Percentiles rank a stretch among this genome's conserved stretches.
Evolutionary conservation across 2,329 filamentous ascomycete species (phyloP).

Genomic region (Arthrobotrys pseudoclavata): DNA sequence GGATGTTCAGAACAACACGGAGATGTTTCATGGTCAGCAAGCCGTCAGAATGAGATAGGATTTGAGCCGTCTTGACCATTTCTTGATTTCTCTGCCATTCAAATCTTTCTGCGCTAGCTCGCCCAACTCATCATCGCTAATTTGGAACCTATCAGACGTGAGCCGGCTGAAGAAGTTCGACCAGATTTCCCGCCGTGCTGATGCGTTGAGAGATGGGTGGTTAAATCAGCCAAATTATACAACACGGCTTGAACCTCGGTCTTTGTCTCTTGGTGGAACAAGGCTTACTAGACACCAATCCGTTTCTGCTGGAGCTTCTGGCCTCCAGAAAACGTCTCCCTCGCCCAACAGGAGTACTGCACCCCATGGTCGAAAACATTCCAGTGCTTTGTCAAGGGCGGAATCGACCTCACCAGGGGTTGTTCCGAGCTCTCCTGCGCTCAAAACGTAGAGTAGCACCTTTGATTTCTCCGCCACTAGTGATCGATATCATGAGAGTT

Average conservation of each 20-base stretch:
- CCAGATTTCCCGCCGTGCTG: slow-evolving; percentile 86
- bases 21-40: slow-evolving; percentile 64
- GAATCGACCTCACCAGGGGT: slow-evolving; percentile 80
- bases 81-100: slow-evolving; percentile 74
- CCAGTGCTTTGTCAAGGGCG: slow-evolving; percentile 85
- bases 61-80: slow-evolving; percentile 67
- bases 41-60: slow-evolving; percentile 65
- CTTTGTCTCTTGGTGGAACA: too few species aligned
- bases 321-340: slow-evolving; percentile 85
- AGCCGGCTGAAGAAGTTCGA: slow-evolving; percentile 82
- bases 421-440: slow-evolving; percentile 82
- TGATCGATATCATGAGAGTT: too few species aligned
- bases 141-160: slow-evolving; percentile 74
- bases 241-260: too few species aligned
- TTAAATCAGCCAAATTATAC: too few species aligned
- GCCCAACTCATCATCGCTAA: slow-evolving; percentile 76
- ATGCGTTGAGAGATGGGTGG: too few species aligned
- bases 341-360: slow-evolving; percentile 88
- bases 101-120: slow-evolving; percentile 77
- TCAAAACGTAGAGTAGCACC: slow-evolving; percentile 64
- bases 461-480: slow-evolving; percentile 63
- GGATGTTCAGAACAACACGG: slow-evolving; percentile 64
- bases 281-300: slow-evolving; percentile 72
- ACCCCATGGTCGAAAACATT: slow-evolving; percentile 82
- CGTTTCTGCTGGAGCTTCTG: slow-evolving; percentile 85